Conservation (phyloP, 192 early-diverging fungal genomes). For the Phlyctochytrium bullatum region DNA sequence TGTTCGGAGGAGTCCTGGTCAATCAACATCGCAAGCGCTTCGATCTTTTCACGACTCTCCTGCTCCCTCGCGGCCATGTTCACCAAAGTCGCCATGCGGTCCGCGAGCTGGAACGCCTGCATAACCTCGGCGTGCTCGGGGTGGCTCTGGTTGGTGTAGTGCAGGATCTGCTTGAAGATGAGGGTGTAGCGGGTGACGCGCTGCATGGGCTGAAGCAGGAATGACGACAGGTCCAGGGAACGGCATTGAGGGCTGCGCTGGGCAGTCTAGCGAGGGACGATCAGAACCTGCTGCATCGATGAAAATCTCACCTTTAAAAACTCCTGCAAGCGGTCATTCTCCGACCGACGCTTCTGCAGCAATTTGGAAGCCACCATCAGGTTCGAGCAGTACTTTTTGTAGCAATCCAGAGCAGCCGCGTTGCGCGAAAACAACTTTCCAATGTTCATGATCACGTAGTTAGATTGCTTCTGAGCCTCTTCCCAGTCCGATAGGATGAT, state of each 20-base stretch:
- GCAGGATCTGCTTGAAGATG: conserved; percentile 54
- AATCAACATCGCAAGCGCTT: conserved; percentile 49
- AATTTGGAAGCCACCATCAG: conserved; percentile 61
- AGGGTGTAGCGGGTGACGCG: conserved; percentile 58
- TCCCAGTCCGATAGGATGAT: conserved; percentile 69
- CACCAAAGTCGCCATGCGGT: conserved; percentile 41
- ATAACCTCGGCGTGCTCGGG: conserved; percentile 44
- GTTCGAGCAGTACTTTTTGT: conserved; percentile 66
- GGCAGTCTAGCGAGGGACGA: conserved; percentile 31
- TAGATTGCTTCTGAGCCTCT: conserved; percentile 50
- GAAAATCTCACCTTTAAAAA: conserved; percentile 61
- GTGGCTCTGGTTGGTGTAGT: conserved; percentile 52
- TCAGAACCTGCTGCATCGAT: conserved; percentile 10
- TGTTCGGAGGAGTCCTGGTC: conserved; percentile 50
- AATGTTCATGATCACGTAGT: conserved; percentile 50
- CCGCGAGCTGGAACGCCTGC: conserved; percentile 40
- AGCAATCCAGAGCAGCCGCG: conserved; percentile 51
- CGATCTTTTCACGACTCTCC: conserved; percentile 52
- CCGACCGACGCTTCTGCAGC: conserved; percentile 51
- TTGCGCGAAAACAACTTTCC: conserved; percentile 42
- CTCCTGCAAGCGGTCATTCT: conserved; percentile 51
- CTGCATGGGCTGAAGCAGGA: conserved; percentile 63
- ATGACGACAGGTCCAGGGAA: conserved; percentile 72
- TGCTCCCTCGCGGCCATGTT: conserved; percentile 46
- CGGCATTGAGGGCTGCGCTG: conserved; percentile 63